Percentiles rank a stretch among this genome's conserved stretches.
Conservation (phyloP, 1,139 yeast genomes). For the Ogataea hybrid region DNA sequence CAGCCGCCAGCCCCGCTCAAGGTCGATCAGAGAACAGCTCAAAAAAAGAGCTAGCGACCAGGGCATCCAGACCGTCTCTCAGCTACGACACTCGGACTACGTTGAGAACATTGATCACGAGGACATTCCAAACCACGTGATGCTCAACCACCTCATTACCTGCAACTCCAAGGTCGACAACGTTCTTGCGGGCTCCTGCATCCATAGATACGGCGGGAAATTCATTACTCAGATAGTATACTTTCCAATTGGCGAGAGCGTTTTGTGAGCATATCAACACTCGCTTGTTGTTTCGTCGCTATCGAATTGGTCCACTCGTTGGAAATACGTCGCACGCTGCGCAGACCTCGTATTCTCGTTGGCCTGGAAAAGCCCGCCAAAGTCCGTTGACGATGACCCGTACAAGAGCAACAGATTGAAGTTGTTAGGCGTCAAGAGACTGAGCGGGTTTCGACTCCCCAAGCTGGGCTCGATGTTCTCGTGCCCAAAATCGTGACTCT, state of each 20-base stretch:
- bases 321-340: slow-evolving; percentile 1
- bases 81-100: slow-evolving; percentile 25
- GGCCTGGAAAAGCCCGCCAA: slow-evolving; percentile 11
- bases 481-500: not conserved
- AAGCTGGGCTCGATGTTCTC: slow-evolving; percentile 1
- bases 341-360: not conserved
- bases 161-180: slow-evolving; percentile 68
- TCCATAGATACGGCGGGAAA: slow-evolving; percentile 71
- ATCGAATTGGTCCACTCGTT: slow-evolving; percentile 7
- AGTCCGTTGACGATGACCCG: slow-evolving; percentile 7
- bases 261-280: slow-evolving; percentile 4
- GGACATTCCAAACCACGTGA: slow-evolving; percentile 62
- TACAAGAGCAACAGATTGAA: slow-evolving; percentile 12
- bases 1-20: slow-evolving; percentile 18
- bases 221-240: slow-evolving; percentile 76
- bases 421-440: slow-evolving; percentile 15
- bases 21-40: slow-evolving; percentile 10
- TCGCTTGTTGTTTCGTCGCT: slow-evolving; percentile 16
- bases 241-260: slow-evolving; percentile 49
- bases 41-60: slow-evolving; percentile 15
- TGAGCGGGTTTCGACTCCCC: slow-evolving; percentile 13
- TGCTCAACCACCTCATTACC: slow-evolving; percentile 69
- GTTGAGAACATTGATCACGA: slow-evolving; percentile 23
- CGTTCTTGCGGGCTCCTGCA: slow-evolving; percentile 55
- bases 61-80: slow-evolving; percentile 2